Conservation (phyloP, 108 stramenopile species). For the Licmophora abbreviata region DNA sequence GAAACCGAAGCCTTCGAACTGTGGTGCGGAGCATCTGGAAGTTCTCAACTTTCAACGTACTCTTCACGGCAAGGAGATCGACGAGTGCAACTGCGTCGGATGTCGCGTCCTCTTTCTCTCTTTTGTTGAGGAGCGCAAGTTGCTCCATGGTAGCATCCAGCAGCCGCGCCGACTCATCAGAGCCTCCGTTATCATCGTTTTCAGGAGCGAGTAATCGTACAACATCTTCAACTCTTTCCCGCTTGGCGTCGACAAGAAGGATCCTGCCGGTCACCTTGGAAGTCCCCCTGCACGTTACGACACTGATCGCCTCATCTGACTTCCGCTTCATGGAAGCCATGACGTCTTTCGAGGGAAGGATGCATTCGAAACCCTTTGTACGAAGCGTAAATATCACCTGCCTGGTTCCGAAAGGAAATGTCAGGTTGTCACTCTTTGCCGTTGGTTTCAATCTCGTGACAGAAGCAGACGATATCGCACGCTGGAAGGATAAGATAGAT, state of each 20-base stretch:
- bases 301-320: slow-evolving; percentile 20
- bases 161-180: background rate
- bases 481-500: slow-evolving; percentile 9
- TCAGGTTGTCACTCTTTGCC: too few relatives aligned
- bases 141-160: background rate
- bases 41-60: slow-evolving; percentile 7
- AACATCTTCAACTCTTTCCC: too few relatives aligned
- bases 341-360: slow-evolving; percentile 30
- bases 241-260: slow-evolving; percentile 9
- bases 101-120: background rate
- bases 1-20: background rate
- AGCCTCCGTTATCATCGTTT: too few relatives aligned
- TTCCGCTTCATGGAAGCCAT: slow-evolving; percentile 13
- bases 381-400: slow-evolving; percentile 16
- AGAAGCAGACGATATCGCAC: background rate
- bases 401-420: slow-evolving; percentile 8
- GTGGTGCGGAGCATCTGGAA: slow-evolving; percentile 41
- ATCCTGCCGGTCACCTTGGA: slow-evolving; percentile 15
- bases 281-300: slow-evolving; percentile 38
- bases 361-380: slow-evolving; percentile 30
- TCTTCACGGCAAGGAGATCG: background rate
- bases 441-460: too few relatives aligned
- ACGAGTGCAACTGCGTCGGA: background rate
- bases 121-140: background rate
- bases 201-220: background rate